Evolutionary conservation across 352 stramenopile genomes (phyloP).

Genomic region (Phytophthora cactorum): DNA sequence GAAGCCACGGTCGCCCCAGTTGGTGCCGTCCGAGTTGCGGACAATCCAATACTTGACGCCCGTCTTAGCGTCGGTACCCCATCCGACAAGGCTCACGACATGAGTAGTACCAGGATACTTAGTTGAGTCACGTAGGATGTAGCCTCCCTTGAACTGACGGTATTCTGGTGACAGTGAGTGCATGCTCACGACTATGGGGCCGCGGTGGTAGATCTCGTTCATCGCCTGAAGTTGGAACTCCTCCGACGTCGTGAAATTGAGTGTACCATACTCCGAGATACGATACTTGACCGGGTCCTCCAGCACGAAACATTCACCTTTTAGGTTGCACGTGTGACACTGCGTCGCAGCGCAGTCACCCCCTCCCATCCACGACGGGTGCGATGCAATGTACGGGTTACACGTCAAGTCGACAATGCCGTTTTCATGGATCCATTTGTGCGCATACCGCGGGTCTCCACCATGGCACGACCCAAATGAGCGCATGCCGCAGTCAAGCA

Average conservation of each 20-base stretch:
- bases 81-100: conserved; percentile 96
- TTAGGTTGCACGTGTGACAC: conserved; percentile 69
- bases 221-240: conserved; percentile 87
- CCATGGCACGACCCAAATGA: conserved; percentile 81
- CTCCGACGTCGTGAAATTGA: conserved; percentile 68
- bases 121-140: conserved; percentile 88
- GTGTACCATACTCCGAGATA: conserved; percentile 77
- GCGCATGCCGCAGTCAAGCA: conserved; percentile 83
- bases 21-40: conserved; percentile 91
- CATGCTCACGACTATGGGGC: conserved; percentile 95
- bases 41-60: conserved; percentile 96
- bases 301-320: conserved; percentile 64
- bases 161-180: conserved; percentile 79
- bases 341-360: conserved; percentile 66
- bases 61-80: conserved; percentile 82
- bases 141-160: conserved; percentile 91
- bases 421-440: conserved; percentile 88
- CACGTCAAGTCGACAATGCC: conserved; percentile 84
- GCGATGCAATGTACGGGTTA: conserved; percentile 82
- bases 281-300: conserved; percentile 69
- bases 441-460: conserved; percentile 80
- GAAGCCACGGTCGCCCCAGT: conserved; percentile 78
- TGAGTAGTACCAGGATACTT: conserved; percentile 84
- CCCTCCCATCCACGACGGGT: conserved; percentile 75
- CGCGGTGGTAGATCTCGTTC: conserved; percentile 96